phyloP scores from a whole-genome alignment of 2,329 filamentous ascomycete genomes.

The Arachnomyces sp. region DNA sequence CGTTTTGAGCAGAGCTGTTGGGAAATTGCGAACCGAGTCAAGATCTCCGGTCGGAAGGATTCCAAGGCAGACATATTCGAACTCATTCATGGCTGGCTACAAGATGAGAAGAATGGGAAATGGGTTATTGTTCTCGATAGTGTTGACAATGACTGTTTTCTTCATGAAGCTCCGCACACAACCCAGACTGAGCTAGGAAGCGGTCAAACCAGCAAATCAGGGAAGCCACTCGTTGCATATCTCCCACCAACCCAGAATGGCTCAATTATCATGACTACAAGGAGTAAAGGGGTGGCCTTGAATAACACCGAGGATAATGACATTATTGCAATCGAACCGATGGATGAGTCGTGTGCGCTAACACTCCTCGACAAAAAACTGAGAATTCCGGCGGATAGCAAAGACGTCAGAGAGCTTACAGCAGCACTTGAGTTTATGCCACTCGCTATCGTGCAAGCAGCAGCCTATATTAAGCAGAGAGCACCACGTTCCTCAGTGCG shows the following conservation, averaged over 20 bases:
- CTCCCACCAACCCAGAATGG: slow-evolving; percentile 15
- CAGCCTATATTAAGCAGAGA: slow-evolving; percentile 18
- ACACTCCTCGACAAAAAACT: slow-evolving; percentile 16
- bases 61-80: slow-evolving; percentile 2
- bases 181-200: slow-evolving; percentile 4
- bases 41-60: slow-evolving; percentile 8
- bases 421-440: slow-evolving; percentile 25
- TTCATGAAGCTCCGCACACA: slow-evolving; percentile 12
- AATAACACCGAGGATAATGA: slow-evolving; percentile 6
- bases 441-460: slow-evolving; percentile 21
- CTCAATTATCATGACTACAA: slow-evolving; percentile 13
- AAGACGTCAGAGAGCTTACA: slow-evolving; percentile 11
- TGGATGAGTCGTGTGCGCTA: slow-evolving; percentile 8
- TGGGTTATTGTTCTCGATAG: slow-evolving; percentile 27
- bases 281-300: slow-evolving; percentile 6
- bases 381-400: too few relatives aligned
- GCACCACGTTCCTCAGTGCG: slow-evolving; percentile 11
- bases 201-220: slow-evolving; percentile 1
- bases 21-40: slow-evolving; percentile 13
- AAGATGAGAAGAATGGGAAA: slow-evolving; percentile 4
- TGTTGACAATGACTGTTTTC: slow-evolving; percentile 18
- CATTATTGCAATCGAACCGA: slow-evolving; percentile 9
- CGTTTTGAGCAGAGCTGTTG: slow-evolving; percentile 19
- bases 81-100: slow-evolving; percentile 7
- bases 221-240: slow-evolving; percentile 2